Percentiles rank a stretch among this genome's conserved stretches.
Evolutionary conservation across 352 stramenopile species (phyloP).

Genomic region (Globisporangium middletonii): DNA sequence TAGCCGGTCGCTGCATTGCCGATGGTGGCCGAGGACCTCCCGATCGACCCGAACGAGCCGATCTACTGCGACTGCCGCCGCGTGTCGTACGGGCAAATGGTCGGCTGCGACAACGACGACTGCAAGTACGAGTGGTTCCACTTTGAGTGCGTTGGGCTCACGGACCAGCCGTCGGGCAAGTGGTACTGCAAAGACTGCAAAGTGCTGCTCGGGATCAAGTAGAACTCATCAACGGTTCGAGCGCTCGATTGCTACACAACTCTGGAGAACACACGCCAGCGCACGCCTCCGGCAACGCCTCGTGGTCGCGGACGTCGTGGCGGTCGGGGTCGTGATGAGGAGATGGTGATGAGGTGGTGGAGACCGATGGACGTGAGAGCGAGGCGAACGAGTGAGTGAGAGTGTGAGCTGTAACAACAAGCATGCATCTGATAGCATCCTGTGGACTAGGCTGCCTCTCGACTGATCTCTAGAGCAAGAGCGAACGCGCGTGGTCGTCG

Average conservation of each 20-base stretch:
- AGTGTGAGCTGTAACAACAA: too few species aligned
- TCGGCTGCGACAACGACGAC: slow-evolving; percentile 90
- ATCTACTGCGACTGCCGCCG: slow-evolving; percentile 85
- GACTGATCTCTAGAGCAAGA: too few species aligned
- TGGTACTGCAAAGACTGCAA: slow-evolving; percentile 87
- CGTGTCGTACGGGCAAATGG: slow-evolving; percentile 90
- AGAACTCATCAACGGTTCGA: neutral
- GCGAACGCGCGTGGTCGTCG: slow-evolving; percentile 8
- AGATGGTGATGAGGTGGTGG: too few species aligned
- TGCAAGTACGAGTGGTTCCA: slow-evolving; percentile 94
- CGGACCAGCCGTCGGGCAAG: slow-evolving; percentile 70
- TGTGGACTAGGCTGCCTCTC: too few species aligned
- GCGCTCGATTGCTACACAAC: too few species aligned
- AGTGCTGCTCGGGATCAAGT: slow-evolving; percentile 62
- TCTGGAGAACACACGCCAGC: too few species aligned
- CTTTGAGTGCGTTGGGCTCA: slow-evolving; percentile 86
- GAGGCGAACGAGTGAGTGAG: too few species aligned
- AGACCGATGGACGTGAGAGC: too few species aligned
- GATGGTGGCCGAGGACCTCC: slow-evolving; percentile 67
- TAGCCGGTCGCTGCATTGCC: slow-evolving; percentile 20
- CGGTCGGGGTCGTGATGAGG: too few species aligned
- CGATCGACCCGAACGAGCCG: slow-evolving; percentile 84
- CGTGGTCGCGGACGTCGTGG: too few species aligned
- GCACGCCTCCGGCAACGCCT: too few species aligned
- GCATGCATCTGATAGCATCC: too few species aligned